Base-by-base conservation (phyloP, 2,329 filamentous ascomycete species). In the Grosmannia clavigera region DNA sequence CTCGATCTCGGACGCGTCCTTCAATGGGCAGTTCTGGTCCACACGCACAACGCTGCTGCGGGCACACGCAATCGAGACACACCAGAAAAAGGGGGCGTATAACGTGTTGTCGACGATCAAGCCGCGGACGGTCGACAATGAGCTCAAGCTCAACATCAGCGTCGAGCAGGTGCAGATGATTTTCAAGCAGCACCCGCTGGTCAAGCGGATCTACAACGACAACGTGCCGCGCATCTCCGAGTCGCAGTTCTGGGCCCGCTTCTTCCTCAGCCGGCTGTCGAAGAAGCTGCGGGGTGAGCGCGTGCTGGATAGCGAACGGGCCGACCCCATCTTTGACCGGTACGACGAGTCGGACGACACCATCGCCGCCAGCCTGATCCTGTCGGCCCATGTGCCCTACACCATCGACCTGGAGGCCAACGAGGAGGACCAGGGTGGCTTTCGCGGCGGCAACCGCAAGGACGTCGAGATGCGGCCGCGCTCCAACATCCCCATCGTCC, bases 1-100 rank as follows among this genome's bases (percentile, higher is more conserved):
- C 9, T 85, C 87, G 2, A 86, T 97, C 63, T 86, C 87, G 0
- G 84, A 87, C 33, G 82, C 82, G 1, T 86, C 91, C 53, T 96
- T 97, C 71, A 91, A 92, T 66, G 79, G 84, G 1, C 92, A 96
- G 70, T 99, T 99, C 74, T 99, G 94, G 94, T 90, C 90, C 1
- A 90, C 90, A 2, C 82, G 95, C 54, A 82, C 92, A 55, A 90
- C 90, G 70, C 77, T 96, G 38, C 79, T 99, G 35, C 87, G 94
- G 14, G 88, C 92, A 0, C 89, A 96, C 74, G 92, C 91, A 1
- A 94, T 96, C 54, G 91, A 97, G 72, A 85, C 82, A 60, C 85
- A 83, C 61, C 95, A 99, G 75, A 87, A 85, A 66, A 87, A 88
- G 65, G 94, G 92, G 6, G 85, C 90, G 3, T 96, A 96, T 74